Evolutionary conservation across 2,329 filamentous ascomycete genomes (phyloP).

Genomic region (Rhynchosporium agropyri): DNA sequence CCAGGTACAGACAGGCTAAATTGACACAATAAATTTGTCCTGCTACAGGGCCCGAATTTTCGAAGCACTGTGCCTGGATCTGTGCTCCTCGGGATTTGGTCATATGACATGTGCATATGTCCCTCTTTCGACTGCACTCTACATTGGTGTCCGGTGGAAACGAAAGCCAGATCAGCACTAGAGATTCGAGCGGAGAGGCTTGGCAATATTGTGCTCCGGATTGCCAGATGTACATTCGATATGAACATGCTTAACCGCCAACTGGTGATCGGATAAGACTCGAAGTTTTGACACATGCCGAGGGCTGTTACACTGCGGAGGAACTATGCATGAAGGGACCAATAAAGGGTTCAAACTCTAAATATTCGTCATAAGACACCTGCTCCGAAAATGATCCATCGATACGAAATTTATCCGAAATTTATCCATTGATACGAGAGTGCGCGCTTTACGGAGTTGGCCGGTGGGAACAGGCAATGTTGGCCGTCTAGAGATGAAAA

Average conservation of each 20-base stretch:
- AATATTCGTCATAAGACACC: conserved; percentile 15
- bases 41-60: conserved; percentile 1
- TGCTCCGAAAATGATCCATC: background rate
- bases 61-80: conserved; percentile 11
- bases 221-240: background rate
- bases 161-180: background rate
- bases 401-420: background rate
- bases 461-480: background rate
- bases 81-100: background rate
- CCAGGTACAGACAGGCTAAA: conserved; percentile 17
- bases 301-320: background rate
- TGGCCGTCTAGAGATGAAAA: background rate
- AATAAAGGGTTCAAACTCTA: conserved; percentile 7
- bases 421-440: background rate
- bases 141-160: background rate
- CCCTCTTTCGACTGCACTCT: background rate
- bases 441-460: background rate
- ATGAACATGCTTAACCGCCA: background rate
- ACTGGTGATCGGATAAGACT: background rate
- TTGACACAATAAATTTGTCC: conserved; percentile 10
- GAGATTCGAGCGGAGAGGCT: background rate
- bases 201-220: background rate
- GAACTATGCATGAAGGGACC: conserved; percentile 10
- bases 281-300: background rate
- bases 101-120: background rate